Conservation (phyloP, 176 grass and related monocot species). For the Rhynchospora tenuis region DNA sequence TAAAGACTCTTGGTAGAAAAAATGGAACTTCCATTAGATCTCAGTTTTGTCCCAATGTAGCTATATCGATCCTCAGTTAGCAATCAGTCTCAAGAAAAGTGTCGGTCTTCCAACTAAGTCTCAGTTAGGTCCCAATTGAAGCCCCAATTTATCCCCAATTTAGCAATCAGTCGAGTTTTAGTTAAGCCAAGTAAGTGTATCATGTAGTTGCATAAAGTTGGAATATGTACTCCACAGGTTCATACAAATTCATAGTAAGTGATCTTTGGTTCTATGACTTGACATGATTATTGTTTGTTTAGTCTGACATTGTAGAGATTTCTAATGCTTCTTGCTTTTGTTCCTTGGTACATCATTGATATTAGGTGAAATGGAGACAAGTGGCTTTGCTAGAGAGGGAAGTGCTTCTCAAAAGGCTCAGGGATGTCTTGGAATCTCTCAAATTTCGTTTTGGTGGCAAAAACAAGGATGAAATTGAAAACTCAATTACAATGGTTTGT, state of each 20-base stretch:
- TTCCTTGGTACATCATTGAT: conserved; percentile 11
- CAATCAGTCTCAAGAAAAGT: neutral
- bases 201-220: neutral
- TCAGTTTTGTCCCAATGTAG: neutral
- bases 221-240: neutral
- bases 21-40: neutral
- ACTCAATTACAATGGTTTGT: conserved; percentile 70
- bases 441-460: conserved; percentile 45
- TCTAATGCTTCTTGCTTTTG: conserved; percentile 3
- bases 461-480: conserved; percentile 63
- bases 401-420: conserved; percentile 73
- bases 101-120: neutral
- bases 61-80: neutral
- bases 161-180: neutral
- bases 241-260: neutral
- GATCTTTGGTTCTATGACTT: neutral
- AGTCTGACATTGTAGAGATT: neutral
- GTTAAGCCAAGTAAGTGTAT: neutral
- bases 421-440: conserved; percentile 49
- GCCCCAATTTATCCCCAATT: neutral
- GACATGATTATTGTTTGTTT: neutral
- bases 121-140: neutral
- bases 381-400: conserved; percentile 57
- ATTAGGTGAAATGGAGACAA: conserved; percentile 64
- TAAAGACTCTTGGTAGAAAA: neutral